Base-by-base conservation (phyloP, 176 grass and related monocot species). In the Rhynchospora breviuscula region DNA sequence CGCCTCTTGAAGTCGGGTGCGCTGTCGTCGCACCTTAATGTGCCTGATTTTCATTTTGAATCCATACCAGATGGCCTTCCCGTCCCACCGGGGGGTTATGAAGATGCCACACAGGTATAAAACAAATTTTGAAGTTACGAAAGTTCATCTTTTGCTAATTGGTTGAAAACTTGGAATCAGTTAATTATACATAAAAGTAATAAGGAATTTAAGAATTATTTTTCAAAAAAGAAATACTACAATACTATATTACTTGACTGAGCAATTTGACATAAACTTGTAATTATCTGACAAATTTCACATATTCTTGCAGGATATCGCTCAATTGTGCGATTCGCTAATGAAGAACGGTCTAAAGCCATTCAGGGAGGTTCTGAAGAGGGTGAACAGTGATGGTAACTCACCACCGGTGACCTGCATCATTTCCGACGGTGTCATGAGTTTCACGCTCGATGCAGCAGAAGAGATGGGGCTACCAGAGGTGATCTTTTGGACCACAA, bases 401-500 rank as follows among this genome's bases (percentile, higher is more conserved):
- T 1, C 15, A 31, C 85, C 90, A 29, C 88, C 84, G 3, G 90
- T 97, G 57, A 89, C 63, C 11, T 94, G 94, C 81, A 85, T 97
- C 51, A 17, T 97, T 12, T 90, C 92, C 14, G 94, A 97, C 64
- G 87, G 85, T 15, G 81, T 94, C 70, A 89, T 94, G 88, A 93
- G 94, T 5, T 94, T 97, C 83, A 89, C 92, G 17, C 89, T 92
- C 15, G 85, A 86, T 33, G 92, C 83, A 18, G 90, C 85, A 7
- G 56, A 85, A 57, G 88, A 92, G 84, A 79, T 94, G 77, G 83
- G 87, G 14, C 2, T 97, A 22, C 90, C 90, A 1, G 87, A 86
- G 61, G 81, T 94, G 29, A 69, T 92, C 70, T 90, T 97, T 33
- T 97, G 94, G 92, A 89, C 94, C 2, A 85, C 88, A 14, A 97